Evolutionary conservation across 441 rosid genomes (phyloP).

Genomic region (Caryocar brasiliense): DNA sequence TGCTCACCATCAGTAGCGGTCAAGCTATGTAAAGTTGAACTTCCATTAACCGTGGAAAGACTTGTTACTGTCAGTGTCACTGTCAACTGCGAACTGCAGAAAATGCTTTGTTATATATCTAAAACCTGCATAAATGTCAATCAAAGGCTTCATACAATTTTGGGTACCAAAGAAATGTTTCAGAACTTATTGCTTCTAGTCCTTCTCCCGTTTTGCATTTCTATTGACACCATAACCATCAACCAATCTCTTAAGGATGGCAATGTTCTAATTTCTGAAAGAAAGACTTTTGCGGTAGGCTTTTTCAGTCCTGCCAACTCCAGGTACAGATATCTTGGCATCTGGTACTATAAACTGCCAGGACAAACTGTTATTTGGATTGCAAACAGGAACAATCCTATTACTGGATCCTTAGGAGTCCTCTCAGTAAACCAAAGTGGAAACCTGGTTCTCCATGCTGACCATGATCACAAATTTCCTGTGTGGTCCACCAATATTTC

Average conservation of each 20-base stretch:
- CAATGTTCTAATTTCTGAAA: constrained; percentile 17
- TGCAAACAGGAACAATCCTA: constrained; percentile 17
- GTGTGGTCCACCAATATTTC: constrained; percentile 21
- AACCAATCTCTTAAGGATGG: constrained; percentile 12
- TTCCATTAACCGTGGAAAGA: too few relatives aligned
- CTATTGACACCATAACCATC: constrained; percentile 1
- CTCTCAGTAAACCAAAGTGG: constrained; percentile 7
- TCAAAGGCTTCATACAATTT: too few relatives aligned
- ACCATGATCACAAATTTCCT: not conserved
- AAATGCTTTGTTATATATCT: too few relatives aligned
- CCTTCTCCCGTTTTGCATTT: not conserved
- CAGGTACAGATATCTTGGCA: constrained; percentile 16
- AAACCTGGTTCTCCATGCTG: not conserved
- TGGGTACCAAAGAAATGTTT: too few relatives aligned
- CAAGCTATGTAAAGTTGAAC: too few relatives aligned
- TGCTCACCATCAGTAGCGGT: too few relatives aligned
- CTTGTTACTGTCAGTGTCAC: too few relatives aligned
- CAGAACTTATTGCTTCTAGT: too few relatives aligned
- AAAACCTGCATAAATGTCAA: too few relatives aligned
- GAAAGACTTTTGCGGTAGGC: constrained; percentile 20
- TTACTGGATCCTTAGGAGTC: constrained; percentile 13
- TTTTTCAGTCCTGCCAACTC: constrained; percentile 22
- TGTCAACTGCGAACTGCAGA: too few relatives aligned
- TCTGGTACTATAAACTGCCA: constrained; percentile 23
- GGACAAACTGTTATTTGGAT: constrained; percentile 18